phyloP scores from a whole-genome alignment of 2,329 filamentous ascomycete genomes.

The Cytospora schulzeri region DNA sequence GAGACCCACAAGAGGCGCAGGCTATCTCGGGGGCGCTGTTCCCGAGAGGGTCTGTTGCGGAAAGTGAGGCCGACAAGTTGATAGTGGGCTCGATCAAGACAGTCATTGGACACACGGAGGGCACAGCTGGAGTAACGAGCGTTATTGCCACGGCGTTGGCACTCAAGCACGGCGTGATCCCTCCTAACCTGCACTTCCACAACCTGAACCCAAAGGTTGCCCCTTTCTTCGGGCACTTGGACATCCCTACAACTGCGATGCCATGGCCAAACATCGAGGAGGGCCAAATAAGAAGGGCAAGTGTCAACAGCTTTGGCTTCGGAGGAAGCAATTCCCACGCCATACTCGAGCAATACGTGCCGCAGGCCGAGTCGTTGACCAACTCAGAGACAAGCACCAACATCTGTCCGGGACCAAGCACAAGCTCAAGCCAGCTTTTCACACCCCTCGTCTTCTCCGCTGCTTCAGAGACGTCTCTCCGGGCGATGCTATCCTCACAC shows the following conservation, averaged over 20 bases:
- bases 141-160: constrained; percentile 41
- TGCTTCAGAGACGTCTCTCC: constrained; percentile 28
- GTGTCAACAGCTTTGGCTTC: constrained; percentile 24
- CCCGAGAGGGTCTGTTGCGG: no score
- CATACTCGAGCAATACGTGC: constrained; percentile 24
- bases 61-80: no score
- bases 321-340: constrained; percentile 21
- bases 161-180: constrained; percentile 40
- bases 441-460: constrained; percentile 37
- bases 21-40: no score
- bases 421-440: no score
- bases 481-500: no score
- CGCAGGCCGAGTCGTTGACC: no score
- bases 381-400: no score
- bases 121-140: constrained; percentile 44
- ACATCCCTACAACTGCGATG: no score
- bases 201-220: constrained; percentile 40
- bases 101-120: constrained; percentile 45
- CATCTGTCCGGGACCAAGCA: no score
- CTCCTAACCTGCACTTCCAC: constrained; percentile 42
- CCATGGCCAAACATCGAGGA: no score
- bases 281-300: no score
- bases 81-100: constrained; percentile 39
- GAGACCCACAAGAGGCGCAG: constrained; percentile 30
- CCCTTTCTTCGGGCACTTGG: no score